Evolutionary conservation across 2,329 filamentous ascomycete genomes (phyloP), one percentile per base, ranked within the genome.

Genomic region (Aschersonia sp.): DNA sequence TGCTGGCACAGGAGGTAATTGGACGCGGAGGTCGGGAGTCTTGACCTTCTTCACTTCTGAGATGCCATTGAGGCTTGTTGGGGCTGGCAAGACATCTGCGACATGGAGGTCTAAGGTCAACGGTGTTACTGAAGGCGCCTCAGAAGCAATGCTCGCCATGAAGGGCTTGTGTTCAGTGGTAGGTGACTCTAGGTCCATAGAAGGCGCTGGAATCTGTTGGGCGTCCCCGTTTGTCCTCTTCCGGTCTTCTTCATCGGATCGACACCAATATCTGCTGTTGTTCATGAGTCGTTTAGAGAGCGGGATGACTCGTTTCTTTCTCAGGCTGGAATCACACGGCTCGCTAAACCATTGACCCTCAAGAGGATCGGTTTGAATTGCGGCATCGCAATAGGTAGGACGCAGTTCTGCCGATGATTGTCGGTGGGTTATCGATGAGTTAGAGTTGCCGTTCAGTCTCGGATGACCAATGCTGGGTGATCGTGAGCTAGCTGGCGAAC

Each of bases 301-400:
- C 1, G 74, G 73, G 4, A 77, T 68, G 10, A 79, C 65, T 32
- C 69, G 66, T 45, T 70, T 72, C 51, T 63, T 73, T 1, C 66
- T 63, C 40, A 64, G 66, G 0, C 64, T 58, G 0, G 63, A 56
- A 44, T 60, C 59, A 5, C 49, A 55, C 2, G 58, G 53, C 32
- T 63, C 62, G 50, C 68, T 72, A 50, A 71, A 76, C 72, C 73
- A 77, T 49, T 71, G 70, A 11, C 71, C 72, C 32, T 70, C 65
- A 1, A 74, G 72, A 0, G 70, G 66, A 32, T 78, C 76, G 0
- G 76, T 79, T 54, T 80, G 76, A 2, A 74, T 67, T 5, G 63
- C 59, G 8, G 64, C 70, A 54, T 79, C 71, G 45, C 69, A 62
- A 52, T 79, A 79, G 12, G 64, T 63, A 6, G 66, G 58, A 9